Conservation (phyloP, 2,329 filamentous ascomycete species). For the Rhexocercosporidium sp. region DNA sequence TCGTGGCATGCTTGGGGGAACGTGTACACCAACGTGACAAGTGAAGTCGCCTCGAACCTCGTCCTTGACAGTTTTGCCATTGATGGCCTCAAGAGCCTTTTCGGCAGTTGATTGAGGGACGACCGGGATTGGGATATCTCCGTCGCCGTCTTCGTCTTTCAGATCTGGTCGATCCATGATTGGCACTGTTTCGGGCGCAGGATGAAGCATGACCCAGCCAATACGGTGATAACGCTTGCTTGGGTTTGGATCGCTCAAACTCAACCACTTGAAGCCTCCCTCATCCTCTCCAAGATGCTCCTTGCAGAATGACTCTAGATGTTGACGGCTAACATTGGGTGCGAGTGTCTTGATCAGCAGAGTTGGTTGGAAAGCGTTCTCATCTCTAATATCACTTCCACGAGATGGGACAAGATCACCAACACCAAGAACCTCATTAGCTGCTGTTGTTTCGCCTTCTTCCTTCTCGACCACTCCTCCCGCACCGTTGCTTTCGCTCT, state of each 20-base stretch:
- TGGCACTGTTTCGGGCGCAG: slow-evolving; percentile 69
- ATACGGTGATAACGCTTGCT: slow-evolving; percentile 97
- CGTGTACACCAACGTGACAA: slow-evolving; percentile 95
- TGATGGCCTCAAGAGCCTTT: slow-evolving; percentile 90
- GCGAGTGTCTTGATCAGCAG: slow-evolving; percentile 98
- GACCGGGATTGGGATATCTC: slow-evolving; percentile 56
- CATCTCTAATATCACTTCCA: slow-evolving; percentile 87
- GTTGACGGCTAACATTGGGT: slow-evolving; percentile 90
- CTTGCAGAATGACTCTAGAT: slow-evolving; percentile 92
- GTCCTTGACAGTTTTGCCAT: slow-evolving; percentile 96
- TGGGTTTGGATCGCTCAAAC: slow-evolving; percentile 94
- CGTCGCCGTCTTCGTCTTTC: slow-evolving; percentile 66
- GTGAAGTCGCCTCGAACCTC: slow-evolving; percentile 94
- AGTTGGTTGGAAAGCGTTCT: slow-evolving; percentile 86
- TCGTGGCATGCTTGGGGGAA: slow-evolving; percentile 80
- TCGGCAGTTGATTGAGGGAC: slow-evolving; percentile 68
- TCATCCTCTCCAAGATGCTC: slow-evolving; percentile 91
- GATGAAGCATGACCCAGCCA: slow-evolving; percentile 96
- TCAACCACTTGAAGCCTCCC: slow-evolving; percentile 94
- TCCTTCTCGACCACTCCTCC: slow-evolving; percentile 91
- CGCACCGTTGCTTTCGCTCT: slow-evolving; percentile 86
- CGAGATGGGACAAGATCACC: slow-evolving; percentile 85
- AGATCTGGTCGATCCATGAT: slow-evolving; percentile 75
- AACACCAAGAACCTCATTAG: slow-evolving; percentile 90
- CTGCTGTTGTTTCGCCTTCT: slow-evolving; percentile 89